Conservation (phyloP, 345 rosid species). For the Rubroshorea leprosula region DNA sequence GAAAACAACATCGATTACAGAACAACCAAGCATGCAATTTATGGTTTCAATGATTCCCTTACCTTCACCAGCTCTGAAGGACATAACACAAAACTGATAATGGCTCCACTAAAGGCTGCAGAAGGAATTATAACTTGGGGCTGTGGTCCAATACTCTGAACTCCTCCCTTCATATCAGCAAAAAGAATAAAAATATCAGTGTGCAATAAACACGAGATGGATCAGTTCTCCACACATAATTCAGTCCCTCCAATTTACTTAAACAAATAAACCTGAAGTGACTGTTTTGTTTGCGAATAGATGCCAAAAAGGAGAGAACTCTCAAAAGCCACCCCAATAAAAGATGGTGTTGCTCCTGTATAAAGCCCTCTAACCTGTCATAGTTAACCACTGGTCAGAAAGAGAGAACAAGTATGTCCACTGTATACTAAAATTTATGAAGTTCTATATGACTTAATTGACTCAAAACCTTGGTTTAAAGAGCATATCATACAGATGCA, state of each 20-base stretch:
- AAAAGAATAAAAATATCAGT: not conserved
- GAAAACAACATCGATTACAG: not conserved
- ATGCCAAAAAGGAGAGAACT: slow-evolving; percentile 89
- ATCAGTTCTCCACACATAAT: too few relatives aligned
- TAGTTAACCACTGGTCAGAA: slow-evolving; percentile 9
- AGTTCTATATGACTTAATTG: not conserved
- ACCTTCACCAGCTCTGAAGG: slow-evolving; percentile 92
- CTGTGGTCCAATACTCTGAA: slow-evolving; percentile 43
- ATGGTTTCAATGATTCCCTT: slow-evolving; percentile 11
- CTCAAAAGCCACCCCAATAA: slow-evolving; percentile 85
- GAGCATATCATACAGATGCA: too few relatives aligned
- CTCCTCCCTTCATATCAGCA: slow-evolving; percentile 41
- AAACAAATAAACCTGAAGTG: slow-evolving; percentile 48
- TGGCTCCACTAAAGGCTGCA: slow-evolving; percentile 83
- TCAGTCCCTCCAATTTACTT: slow-evolving; percentile 7
- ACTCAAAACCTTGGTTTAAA: too few relatives aligned
- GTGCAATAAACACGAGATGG: not conserved
- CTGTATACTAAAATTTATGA: not conserved
- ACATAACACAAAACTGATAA: slow-evolving; percentile 80
- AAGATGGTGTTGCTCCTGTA: slow-evolving; percentile 83
- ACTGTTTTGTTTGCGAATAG: slow-evolving; percentile 87
- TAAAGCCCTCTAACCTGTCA: slow-evolving; percentile 81
- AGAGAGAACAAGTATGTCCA: not conserved
- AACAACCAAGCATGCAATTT: too few relatives aligned
- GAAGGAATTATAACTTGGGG: slow-evolving; percentile 76